Conservation (phyloP, 2,329 filamentous ascomycete species). For the Fusarium keratoplasticum region DNA sequence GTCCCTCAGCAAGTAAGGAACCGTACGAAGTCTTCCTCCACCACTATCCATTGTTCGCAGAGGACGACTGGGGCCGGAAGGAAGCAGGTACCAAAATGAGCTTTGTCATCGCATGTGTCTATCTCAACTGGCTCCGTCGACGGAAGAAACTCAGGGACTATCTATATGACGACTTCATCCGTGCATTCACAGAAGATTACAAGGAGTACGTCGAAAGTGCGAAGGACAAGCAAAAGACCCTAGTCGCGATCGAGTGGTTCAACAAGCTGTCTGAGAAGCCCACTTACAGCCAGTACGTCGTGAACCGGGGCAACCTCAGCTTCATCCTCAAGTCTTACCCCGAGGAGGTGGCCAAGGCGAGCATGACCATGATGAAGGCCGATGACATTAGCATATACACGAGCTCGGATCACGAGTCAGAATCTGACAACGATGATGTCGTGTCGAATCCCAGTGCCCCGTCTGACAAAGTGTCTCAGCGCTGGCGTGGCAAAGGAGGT, state of each 20-base stretch:
- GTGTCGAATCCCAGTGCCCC: background rate
- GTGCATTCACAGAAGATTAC: constrained; percentile 57
- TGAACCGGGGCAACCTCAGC: constrained; percentile 52
- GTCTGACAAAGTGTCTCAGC: background rate
- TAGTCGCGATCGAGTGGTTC: constrained; percentile 58
- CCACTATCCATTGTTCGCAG: constrained; percentile 59
- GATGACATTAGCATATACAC: constrained; percentile 31
- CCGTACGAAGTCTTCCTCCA: constrained; percentile 54
- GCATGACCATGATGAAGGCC: constrained; percentile 19
- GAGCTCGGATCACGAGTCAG: constrained; percentile 23
- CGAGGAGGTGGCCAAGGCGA: constrained; percentile 44
- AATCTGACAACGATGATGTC: background rate
- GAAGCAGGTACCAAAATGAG: constrained; percentile 49
- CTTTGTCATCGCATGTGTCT: constrained; percentile 60
- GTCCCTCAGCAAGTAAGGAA: constrained; percentile 15
- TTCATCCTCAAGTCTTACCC: constrained; percentile 50
- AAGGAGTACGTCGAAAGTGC: constrained; percentile 52
- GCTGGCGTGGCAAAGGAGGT: background rate
- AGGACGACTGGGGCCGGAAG: constrained; percentile 46
- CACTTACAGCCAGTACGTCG: constrained; percentile 46
- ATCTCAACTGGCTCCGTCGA: constrained; percentile 53
- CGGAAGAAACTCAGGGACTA: constrained; percentile 53
- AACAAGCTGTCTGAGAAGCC: constrained; percentile 41
- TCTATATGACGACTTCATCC: constrained; percentile 66
- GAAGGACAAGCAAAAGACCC: constrained; percentile 41